Evolutionary conservation across 2,329 filamentous ascomycete genomes (phyloP).

Genomic region (Talaromyces sp.): DNA sequence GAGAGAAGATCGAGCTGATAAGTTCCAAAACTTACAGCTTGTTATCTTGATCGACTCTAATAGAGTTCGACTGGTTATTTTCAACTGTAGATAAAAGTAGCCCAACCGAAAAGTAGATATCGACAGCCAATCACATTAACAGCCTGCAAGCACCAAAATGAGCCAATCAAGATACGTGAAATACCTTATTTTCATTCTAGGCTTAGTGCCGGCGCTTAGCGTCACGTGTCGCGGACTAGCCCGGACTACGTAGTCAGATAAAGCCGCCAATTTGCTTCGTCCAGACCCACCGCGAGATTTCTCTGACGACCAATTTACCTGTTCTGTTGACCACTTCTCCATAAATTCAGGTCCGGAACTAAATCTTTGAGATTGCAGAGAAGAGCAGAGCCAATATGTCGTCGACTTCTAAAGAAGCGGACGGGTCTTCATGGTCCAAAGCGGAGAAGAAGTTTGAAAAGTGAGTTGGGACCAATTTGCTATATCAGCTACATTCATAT

Average conservation of each 20-base stretch:
- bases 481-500: background rate
- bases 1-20: background rate
- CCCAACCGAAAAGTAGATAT: background rate
- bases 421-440: constrained; percentile 49
- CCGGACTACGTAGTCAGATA: background rate
- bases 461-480: constrained; percentile 40
- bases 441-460: constrained; percentile 60
- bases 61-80: no score
- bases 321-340: background rate
- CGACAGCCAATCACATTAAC: background rate
- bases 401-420: constrained; percentile 21
- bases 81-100: background rate
- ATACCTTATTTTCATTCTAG: background rate
- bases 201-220: constrained; percentile 1
- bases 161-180: background rate
- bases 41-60: background rate
- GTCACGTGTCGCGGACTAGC: background rate
- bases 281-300: background rate
- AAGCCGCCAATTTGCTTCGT: background rate
- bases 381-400: constrained; percentile 21
- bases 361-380: no score
- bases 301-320: background rate
- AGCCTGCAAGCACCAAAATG: background rate
- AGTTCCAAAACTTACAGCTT: background rate
- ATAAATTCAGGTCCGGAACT: background rate